Percentiles rank a stretch among this genome's conserved stretches.
Evolutionary conservation across 2,329 filamentous ascomycete species (phyloP).

Genomic region (Aspergillus nomiae): DNA sequence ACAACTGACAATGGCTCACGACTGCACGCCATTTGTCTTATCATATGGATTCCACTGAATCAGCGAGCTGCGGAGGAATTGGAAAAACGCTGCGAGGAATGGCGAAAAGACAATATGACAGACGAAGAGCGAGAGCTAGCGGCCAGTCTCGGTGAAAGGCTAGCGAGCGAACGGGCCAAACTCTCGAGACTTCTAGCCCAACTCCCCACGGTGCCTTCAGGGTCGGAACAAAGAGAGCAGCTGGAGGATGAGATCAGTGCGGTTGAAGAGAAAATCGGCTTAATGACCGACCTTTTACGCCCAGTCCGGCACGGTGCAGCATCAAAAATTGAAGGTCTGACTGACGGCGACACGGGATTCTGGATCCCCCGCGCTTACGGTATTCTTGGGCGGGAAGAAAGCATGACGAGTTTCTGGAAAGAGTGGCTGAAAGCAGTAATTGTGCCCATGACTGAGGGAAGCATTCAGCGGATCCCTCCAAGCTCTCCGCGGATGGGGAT

Average conservation of each 20-base stretch:
- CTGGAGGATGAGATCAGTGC: conserved; percentile 93
- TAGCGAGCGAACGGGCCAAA: conserved; percentile 85
- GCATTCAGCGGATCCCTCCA: conserved; percentile 76
- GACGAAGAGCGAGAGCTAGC: conserved; percentile 93
- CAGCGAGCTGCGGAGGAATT: conserved; percentile 77
- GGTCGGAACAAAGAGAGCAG: conserved; percentile 75
- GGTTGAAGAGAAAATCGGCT: conserved; percentile 92
- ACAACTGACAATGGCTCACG: conserved; percentile 90
- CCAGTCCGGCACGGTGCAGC: conserved; percentile 92
- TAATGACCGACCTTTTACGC: conserved; percentile 95
- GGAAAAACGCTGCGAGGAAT: conserved; percentile 75
- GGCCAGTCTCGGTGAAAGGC: conserved; percentile 82
- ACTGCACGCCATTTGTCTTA: conserved; percentile 87
- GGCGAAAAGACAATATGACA: conserved; percentile 94
- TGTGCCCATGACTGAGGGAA: conserved; percentile 94
- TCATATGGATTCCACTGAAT: conserved; percentile 88
- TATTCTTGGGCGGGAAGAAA: conserved; percentile 80
- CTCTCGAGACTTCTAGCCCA: conserved; percentile 84
- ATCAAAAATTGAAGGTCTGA: conserved; percentile 95
- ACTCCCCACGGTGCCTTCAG: conserved; percentile 77
- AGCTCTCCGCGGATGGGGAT: conserved; percentile 88
- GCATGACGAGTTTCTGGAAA: conserved; percentile 92
- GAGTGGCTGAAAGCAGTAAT: conserved; percentile 93
- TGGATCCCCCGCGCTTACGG: conserved; percentile 96
- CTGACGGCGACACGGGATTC: conserved; percentile 89